Evolutionary conservation across 352 stramenopile species (phyloP), one percentile per base, ranked within the genome.

Genomic region (Phytophthora macrochlamydospora): DNA sequence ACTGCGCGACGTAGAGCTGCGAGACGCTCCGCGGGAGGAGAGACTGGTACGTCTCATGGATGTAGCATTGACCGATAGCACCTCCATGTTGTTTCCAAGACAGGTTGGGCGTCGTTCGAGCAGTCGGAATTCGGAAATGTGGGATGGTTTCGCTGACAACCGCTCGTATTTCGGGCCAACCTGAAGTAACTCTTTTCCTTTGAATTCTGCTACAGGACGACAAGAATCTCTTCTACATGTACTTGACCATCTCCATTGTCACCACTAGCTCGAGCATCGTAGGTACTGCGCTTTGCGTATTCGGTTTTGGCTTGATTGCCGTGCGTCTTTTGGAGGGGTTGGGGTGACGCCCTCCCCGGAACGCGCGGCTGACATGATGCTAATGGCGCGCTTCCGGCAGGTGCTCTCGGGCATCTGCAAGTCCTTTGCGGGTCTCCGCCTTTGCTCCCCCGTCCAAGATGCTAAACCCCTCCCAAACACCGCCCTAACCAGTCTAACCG

Each of bases 21-120:
- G 73, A 7, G 65, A 76, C 11, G 54, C 31, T 4, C 71, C 62
- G 7, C 79, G 70, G 3, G 81, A 90, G 30, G 79, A 76, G 49
- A 83, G 53, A 7, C 42, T 70, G 42, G 55, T 75, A 31, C 77
- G 74, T 42, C 60, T 71, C 51, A 83, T 24, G 0, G 70, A 51
- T 44, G 66, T 62, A 7, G 75, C 72, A 30, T 57, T 84, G 33
- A 86, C 59, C 2, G 75, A 73, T 30, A 86, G 60, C 53, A 75
- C 61, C 11, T 77, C 72, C 69, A 76, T 71, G 24, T n/a, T 37
- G 40, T 33, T 60, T 67, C 29, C 50, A 46, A n/a, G 18, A 32
- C 44, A 51, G 35, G 29, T 66, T 56, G 50, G n/a, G 50, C 7
- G 2, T 44, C 28, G 30, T 30, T 30, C 48, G 31, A 38, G 46